Evolutionary conservation across 208 protist species (phyloP), one percentile per base, ranked within the genome.

Genomic region (Vickermania spadyakhi): DNA sequence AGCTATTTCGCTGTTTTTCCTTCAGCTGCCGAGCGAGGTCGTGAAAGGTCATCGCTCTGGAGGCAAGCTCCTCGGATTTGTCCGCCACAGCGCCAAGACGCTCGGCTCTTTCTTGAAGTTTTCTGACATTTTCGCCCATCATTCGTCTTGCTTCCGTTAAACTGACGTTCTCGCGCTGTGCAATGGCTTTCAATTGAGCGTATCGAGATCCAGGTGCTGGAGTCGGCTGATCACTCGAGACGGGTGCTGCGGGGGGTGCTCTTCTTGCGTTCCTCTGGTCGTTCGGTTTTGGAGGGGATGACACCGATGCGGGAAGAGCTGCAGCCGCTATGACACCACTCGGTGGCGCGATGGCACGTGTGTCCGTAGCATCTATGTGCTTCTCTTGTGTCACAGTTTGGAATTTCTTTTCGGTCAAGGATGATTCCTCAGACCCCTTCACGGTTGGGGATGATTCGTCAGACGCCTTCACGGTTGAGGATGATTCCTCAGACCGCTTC

Each of bases 71-170:
- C 18, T 67, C 76, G 14, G 86, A 90, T 28, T 73, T 73, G 57
- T 76, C 75, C 41, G 71, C 68, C 18, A 93, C 71, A 62, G 84
- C 69, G 31, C 66, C 65, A 14, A 93, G 68, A 27, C 72, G 64
- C 58, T 93, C 82, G 51, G 79, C 77, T 26, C 86, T 79, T 58
- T 89, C 77, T 30, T 88, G 75, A 42, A 93, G 58, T 63, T 75
- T 77, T 0, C 72, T 65, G 13, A 82, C 62, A 53, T 89, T 89
- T 60, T 93, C 82, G 50, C 72, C 84, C 86, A 93, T 93, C 67
- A 88, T 86, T 2, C 82, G 71, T 11, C 80, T 64, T n/a, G 86
- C 86, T 60, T 93, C 82, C 2, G 68, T 82, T n/a, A 93, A 70
- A 26, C 72, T 87, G 2, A 93, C 73, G 55, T 86, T 84, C 71